Base-by-base conservation (phyloP, 768 basidiomycete species). In the Tricholoma terreum region DNA sequence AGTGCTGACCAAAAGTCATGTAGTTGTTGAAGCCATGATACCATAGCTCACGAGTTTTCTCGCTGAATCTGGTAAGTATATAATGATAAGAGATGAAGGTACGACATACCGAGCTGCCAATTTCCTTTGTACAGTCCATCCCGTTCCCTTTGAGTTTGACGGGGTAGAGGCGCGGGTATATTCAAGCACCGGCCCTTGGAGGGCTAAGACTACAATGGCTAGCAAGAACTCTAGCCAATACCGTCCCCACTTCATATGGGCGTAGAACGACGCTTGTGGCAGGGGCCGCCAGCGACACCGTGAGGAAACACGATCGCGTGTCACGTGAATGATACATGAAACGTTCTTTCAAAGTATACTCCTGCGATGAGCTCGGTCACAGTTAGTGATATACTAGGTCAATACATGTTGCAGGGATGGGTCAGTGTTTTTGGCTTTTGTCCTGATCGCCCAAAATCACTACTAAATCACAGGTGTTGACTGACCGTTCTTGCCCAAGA, bases 21-120 rank as follows among this genome's bases (percentile, higher is more conserved):
- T 97, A 97, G 64, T 84, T 85, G 64, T 91, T 71, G 66, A 87
- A 97, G 0, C 94, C 94, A 76, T 96, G 94, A 66, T 91, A 87
- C 89, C 92, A 97, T 4, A 96, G 74, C 54, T 88, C 83, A 43
- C 87, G 83, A 8, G 85, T 86, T 65, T 78, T 79, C 63, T 92
- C 82, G 45, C 92, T 93, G 61, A 5, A 34, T 57, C 46, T 9
- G 14, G 34, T 30, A 31, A 21, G 38, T 24, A 49, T 8, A 19
- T 35, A 50, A 1, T 15, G 35, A 12, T 43, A 21, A n/a, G 11
- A 24, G 3, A 21, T 6, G 51, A 19, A 27, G 14, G 22, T 38
- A 15, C 31, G 55, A 67, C 80, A 55, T 65, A 86, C 86, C 86
- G 80, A 63, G 78, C 76, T 14, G 76, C 75, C 48, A 80, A 68